Conservation (phyloP, 2,329 filamentous ascomycete genomes). For the Neobulgaria alba region DNA sequence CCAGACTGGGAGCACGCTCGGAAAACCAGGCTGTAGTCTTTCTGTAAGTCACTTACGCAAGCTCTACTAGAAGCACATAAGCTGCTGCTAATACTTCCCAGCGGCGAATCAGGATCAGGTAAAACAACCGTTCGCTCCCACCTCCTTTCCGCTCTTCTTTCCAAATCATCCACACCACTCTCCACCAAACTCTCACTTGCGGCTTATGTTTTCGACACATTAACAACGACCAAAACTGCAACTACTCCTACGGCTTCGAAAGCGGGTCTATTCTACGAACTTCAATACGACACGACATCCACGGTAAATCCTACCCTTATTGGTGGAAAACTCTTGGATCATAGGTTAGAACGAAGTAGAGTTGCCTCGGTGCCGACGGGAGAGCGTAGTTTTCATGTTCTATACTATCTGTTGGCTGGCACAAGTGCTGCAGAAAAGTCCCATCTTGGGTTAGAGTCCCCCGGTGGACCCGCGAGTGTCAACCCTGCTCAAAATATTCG, state of each 20-base stretch:
- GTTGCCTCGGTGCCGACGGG: conserved; percentile 89
- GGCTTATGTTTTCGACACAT: conserved; percentile 88
- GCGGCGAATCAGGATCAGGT: conserved; percentile 90
- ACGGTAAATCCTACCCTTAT: conserved; percentile 79
- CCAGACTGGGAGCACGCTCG: conserved; percentile 74
- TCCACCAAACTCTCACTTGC: conserved; percentile 90
- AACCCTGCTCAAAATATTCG: conserved; percentile 32
- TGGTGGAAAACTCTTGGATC: conserved; percentile 89
- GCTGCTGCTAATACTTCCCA: conserved; percentile 32
- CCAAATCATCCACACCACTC: conserved; percentile 84
- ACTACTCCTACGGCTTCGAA: conserved; percentile 95
- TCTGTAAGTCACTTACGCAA: conserved; percentile 57
- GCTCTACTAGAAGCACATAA: neutral
- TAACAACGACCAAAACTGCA: conserved; percentile 94
- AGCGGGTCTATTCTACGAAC: conserved; percentile 86
- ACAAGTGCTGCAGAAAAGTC: conserved; percentile 85
- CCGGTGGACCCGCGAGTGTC: conserved; percentile 31
- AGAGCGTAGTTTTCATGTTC: conserved; percentile 89
- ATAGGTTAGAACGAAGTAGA: conserved; percentile 83
- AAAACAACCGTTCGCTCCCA: conserved; percentile 94
- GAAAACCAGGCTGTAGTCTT: conserved; percentile 94
- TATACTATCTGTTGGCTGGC: conserved; percentile 91
- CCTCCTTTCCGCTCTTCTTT: conserved; percentile 74
- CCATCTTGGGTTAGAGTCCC: conserved; percentile 57
- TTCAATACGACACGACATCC: conserved; percentile 90